phyloP scores from a whole-genome alignment of 306 rosid genomes.

The Sicyos baderoa region DNA sequence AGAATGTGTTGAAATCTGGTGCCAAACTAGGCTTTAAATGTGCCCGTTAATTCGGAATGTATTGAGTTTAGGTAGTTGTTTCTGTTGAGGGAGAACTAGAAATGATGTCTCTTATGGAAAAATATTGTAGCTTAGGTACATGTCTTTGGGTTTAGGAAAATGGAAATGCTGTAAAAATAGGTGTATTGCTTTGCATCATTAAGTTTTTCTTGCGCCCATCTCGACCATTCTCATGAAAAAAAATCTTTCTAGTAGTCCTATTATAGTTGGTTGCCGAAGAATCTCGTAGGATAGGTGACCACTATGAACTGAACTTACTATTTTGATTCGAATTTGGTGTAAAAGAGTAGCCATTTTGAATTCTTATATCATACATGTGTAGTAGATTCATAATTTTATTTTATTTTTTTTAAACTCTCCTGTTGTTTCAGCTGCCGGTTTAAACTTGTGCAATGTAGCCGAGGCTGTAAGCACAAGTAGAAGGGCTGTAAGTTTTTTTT shows the following conservation, averaged over 20 bases:
- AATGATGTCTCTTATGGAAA: neutral
- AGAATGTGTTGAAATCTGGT: neutral
- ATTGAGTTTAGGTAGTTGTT: neutral
- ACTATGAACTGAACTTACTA: neutral
- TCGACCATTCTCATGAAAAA: neutral
- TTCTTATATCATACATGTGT: neutral
- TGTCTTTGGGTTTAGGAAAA: neutral
- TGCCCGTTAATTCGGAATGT: neutral
- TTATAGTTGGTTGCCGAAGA: neutral
- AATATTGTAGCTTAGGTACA: too few species aligned
- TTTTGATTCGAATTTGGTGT: too few species aligned
- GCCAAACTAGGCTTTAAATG: neutral
- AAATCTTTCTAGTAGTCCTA: neutral
- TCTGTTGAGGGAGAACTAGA: neutral
- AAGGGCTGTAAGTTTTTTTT: slow-evolving; percentile 45
- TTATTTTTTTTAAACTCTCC: neutral
- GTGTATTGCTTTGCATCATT: neutral
- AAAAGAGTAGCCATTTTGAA: neutral
- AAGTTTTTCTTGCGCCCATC: neutral
- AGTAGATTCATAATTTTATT: neutral
- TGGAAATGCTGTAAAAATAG: neutral
- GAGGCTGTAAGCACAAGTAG: slow-evolving; percentile 54
- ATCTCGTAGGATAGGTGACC: neutral
- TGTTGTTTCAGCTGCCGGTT: slow-evolving; percentile 34
- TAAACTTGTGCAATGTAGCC: slow-evolving; percentile 35